Conservation (phyloP, 495 filamentous ascomycete species). For the Parachaetomium inaequale region DNA sequence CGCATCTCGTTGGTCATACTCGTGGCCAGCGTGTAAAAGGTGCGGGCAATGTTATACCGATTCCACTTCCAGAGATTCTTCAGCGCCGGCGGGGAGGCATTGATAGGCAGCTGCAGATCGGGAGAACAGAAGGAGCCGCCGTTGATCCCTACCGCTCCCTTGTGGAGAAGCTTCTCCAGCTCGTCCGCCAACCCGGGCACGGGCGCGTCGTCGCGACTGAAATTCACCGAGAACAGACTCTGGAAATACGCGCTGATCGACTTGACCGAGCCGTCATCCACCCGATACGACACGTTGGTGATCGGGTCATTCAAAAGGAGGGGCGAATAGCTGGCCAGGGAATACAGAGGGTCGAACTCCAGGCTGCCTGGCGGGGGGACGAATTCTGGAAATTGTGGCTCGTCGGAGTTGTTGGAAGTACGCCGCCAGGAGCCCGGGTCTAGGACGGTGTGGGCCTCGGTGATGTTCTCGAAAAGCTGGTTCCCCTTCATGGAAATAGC, state of each 20-base stretch:
- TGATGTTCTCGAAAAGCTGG: background rate
- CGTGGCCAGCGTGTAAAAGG: background rate
- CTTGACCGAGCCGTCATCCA: background rate
- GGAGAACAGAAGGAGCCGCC: too few species aligned
- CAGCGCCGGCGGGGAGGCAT: background rate
- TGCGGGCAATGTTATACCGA: too few species aligned
- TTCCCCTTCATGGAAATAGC: background rate
- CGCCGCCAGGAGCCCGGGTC: background rate
- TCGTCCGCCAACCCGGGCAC: background rate
- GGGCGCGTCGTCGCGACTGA: background rate
- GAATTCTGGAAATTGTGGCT: background rate
- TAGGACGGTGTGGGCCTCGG: background rate
- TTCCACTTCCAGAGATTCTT: background rate
- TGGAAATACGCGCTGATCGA: background rate
- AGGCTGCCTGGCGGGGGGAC: too few species aligned
- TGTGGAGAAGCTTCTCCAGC: background rate
- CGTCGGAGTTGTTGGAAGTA: background rate
- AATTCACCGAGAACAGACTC: background rate
- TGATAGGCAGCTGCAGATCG: too few species aligned
- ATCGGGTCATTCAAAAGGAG: background rate
- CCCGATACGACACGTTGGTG: background rate
- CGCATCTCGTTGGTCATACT: background rate
- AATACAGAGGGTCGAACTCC: background rate
- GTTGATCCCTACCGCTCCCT: background rate
- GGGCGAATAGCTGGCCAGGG: background rate